A percentile compares a stretch with the other conserved stretches of the same genome.
phyloP scores from a whole-genome alignment of 106 monocot species.

The Phalaenopsis aphrodite region DNA sequence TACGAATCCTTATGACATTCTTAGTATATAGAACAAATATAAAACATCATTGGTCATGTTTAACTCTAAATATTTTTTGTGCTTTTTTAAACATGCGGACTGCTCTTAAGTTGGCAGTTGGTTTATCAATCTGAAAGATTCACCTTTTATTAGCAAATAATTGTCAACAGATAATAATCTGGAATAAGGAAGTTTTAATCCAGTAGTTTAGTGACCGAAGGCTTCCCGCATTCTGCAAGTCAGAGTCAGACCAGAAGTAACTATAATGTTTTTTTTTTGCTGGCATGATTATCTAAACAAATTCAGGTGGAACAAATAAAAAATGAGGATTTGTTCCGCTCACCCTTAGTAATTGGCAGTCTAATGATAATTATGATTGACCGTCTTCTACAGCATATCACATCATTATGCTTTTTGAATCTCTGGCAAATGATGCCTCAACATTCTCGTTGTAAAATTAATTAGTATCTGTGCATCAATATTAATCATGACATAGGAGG shows the following conservation, averaged over 20 bases:
- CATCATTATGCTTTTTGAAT: no score
- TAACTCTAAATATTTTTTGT: neutral
- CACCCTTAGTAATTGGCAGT: no score
- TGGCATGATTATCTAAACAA: neutral
- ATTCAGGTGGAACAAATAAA: no score
- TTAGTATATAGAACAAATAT: no score
- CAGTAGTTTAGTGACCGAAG: neutral
- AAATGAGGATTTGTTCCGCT: no score
- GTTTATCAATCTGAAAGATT: neutral
- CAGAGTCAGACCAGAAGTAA: neutral
- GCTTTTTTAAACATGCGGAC: neutral
- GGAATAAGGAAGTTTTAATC: constrained; percentile 1
- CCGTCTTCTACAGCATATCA: no score
- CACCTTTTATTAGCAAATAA: neutral
- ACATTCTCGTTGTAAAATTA: no score
- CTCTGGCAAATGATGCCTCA: no score
- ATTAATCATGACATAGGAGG: no score
- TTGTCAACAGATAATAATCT: neutral
- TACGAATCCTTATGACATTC: neutral
- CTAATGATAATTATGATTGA: no score
- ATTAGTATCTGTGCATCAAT: no score
- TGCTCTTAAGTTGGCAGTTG: neutral
- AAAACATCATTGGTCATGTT: neutral
- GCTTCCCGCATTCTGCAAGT: neutral
- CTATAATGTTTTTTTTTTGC: neutral